Conservation (phyloP, 2,329 filamentous ascomycete species). For the Trichoderma sp. region DNA sequence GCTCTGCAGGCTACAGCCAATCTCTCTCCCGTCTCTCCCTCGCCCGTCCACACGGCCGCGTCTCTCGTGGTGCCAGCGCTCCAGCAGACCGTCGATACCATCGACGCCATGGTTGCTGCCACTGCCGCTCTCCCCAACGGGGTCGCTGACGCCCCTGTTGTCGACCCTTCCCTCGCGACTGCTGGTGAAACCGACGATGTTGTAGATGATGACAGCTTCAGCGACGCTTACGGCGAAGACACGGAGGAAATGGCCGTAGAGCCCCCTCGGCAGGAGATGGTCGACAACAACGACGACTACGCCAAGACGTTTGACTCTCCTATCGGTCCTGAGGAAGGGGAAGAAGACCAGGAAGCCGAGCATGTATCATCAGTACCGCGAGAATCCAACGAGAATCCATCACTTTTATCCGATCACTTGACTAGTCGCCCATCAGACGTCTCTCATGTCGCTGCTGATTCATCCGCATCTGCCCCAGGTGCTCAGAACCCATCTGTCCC, state of each 20-base stretch:
- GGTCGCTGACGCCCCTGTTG: slow-evolving; percentile 34
- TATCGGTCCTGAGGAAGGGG: slow-evolving; percentile 41
- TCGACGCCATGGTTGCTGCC: slow-evolving; percentile 50
- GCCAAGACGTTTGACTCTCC: slow-evolving; percentile 55
- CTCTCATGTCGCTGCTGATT: slow-evolving; percentile 37
- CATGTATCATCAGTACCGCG: slow-evolving; percentile 44
- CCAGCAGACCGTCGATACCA: slow-evolving; percentile 54
- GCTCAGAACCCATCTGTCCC: slow-evolving; percentile 31
- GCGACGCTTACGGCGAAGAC: slow-evolving; percentile 50
- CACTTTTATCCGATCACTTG: slow-evolving; percentile 44
- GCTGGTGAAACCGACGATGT: slow-evolving; percentile 42
- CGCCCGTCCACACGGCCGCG: slow-evolving; percentile 50
- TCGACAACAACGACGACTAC: slow-evolving; percentile 51
- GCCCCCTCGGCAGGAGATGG: slow-evolving; percentile 34
- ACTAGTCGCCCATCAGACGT: slow-evolving; percentile 37
- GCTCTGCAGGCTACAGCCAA: slow-evolving; percentile 55
- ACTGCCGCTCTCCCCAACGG: slow-evolving; percentile 36
- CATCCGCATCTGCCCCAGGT: slow-evolving; percentile 33
- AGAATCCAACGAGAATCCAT: slow-evolving; percentile 45
- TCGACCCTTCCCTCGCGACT: slow-evolving; percentile 39
- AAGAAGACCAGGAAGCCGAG: slow-evolving; percentile 40
- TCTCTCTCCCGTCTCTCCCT: slow-evolving; percentile 55
- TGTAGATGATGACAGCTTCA: slow-evolving; percentile 51
- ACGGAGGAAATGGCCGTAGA: slow-evolving; percentile 36
- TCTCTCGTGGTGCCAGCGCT: slow-evolving; percentile 52